phyloP scores from a whole-genome alignment of 805 yeast genomes.

The Candida broadrunensis region DNA sequence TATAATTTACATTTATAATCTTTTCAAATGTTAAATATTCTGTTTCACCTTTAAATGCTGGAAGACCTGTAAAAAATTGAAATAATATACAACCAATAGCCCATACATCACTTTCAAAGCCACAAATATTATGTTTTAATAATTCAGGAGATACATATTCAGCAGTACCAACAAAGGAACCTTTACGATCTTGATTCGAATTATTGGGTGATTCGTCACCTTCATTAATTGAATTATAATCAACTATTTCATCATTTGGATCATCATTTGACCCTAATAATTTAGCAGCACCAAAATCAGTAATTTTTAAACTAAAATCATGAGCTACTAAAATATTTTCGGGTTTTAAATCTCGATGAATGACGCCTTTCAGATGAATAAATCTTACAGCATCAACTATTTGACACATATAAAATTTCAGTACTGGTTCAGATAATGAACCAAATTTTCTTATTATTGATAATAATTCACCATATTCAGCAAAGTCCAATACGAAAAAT shows the following conservation, averaged over 20 bases:
- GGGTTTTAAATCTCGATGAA: slow-evolving; percentile 93
- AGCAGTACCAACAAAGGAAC: slow-evolving; percentile 95
- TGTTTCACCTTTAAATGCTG: slow-evolving; percentile 85
- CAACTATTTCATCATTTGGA: slow-evolving; percentile 32
- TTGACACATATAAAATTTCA: slow-evolving; percentile 81
- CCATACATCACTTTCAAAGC: slow-evolving; percentile 88
- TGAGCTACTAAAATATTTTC: slow-evolving; percentile 84
- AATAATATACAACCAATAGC: slow-evolving; percentile 87
- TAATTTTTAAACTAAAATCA: slow-evolving; percentile 84
- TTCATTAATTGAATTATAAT: slow-evolving; percentile 17
- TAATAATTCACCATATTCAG: slow-evolving; percentile 91
- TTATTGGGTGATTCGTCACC: slow-evolving; percentile 18
- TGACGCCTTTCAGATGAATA: slow-evolving; percentile 85
- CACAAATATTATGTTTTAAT: slow-evolving; percentile 72
- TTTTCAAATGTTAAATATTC: slow-evolving; percentile 87
- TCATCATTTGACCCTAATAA: slow-evolving; percentile 37
- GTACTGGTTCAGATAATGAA: slow-evolving; percentile 68
- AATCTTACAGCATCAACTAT: slow-evolving; percentile 86
- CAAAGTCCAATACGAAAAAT: slow-evolving; percentile 90
- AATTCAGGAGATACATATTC: slow-evolving; percentile 76
- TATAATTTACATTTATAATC: slow-evolving; percentile 73
- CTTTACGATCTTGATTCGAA: slow-evolving; percentile 34
- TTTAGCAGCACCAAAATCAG: slow-evolving; percentile 98
- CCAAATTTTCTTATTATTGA: slow-evolving; percentile 76
- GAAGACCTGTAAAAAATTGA: slow-evolving; percentile 78